These are phyloP conservation scores for Artemisia annua DNA, from an alignment of 129 eudicot species.

Conservation along the genomic window DNA sequence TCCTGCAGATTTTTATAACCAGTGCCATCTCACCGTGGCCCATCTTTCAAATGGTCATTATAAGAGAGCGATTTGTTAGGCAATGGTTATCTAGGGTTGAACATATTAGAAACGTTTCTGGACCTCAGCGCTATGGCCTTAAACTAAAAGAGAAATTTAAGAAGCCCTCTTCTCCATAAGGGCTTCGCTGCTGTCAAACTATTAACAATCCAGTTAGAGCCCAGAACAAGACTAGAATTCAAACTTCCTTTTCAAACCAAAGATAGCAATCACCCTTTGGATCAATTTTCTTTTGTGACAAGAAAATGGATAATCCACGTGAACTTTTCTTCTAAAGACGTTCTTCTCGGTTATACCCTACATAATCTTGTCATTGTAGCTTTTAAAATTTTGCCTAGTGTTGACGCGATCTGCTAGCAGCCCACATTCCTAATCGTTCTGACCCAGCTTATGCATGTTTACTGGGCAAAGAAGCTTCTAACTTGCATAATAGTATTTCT, in stretches of 20 bases:
- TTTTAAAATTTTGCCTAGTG: too few species aligned
- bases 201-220: background rate
- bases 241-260: background rate
- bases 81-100: background rate
- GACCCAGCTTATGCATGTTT: background rate
- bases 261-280: background rate
- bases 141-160: background rate
- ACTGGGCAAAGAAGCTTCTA: background rate
- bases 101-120: background rate
- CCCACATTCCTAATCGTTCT: background rate
- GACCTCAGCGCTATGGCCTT: background rate
- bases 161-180: background rate
- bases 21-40: background rate
- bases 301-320: background rate
- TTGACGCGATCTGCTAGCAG: too few species aligned
- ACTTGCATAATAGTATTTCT: background rate
- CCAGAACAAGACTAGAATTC: background rate
- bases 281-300: background rate
- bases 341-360: background rate
- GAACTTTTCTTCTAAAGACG: constrained; percentile 12
- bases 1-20: background rate
- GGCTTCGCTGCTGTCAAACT: background rate
- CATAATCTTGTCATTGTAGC: background rate
- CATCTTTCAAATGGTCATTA: background rate
- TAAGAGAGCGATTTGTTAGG: background rate